Percentiles rank a stretch among this genome's conserved stretches.
These are phyloP conservation scores for Prunella vulgaris DNA, from an alignment of 257 asterid genomes.

Conservation along the genomic window DNA sequence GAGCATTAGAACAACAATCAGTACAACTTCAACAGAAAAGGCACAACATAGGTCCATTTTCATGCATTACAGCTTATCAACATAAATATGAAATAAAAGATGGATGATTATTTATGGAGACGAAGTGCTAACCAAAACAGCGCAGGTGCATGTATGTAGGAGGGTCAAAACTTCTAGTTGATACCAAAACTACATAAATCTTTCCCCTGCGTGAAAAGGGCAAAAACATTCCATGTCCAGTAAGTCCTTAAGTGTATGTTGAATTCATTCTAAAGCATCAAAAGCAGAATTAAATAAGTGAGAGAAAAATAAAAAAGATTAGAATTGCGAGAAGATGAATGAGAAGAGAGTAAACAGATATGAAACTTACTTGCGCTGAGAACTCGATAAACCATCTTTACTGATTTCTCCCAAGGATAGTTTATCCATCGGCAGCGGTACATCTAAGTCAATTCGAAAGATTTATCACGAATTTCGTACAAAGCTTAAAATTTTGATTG, in stretches of 20 bases:
- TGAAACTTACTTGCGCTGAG: slow-evolving; percentile 27
- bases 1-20: slow-evolving; percentile 18
- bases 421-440: slow-evolving; percentile 50
- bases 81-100: neutral
- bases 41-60: neutral
- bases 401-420: slow-evolving; percentile 28
- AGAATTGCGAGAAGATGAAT: neutral
- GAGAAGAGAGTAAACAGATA: too few species aligned
- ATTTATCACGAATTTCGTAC: neutral
- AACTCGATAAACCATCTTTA: slow-evolving; percentile 25
- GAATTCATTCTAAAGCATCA: neutral
- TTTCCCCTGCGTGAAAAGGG: slow-evolving; percentile 35
- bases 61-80: neutral
- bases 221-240: neutral
- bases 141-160: slow-evolving; percentile 92
- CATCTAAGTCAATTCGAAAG: slow-evolving; percentile 10
- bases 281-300: neutral
- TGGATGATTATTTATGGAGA: neutral
- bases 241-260: neutral
- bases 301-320: too few species aligned
- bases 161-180: slow-evolving; percentile 92
- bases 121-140: slow-evolving; percentile 58
- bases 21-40: neutral
- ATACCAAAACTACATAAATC: slow-evolving; percentile 55
- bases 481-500: neutral